Base-by-base conservation (phyloP, 306 rosid species). In the Acacia acuminata region DNA sequence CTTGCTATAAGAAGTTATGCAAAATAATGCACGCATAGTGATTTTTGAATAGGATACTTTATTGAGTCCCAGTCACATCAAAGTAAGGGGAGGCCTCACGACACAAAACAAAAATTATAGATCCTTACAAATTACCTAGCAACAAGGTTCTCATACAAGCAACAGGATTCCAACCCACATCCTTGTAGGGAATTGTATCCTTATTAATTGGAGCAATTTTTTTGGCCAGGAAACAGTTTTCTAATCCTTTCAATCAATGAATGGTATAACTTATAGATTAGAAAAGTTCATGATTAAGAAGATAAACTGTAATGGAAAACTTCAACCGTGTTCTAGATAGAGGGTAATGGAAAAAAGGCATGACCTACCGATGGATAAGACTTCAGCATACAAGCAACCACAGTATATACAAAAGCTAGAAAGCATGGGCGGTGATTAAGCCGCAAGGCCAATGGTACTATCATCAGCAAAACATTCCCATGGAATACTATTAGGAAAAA, bases 401-500 rank as follows among this genome's bases (percentile, higher is more conserved):
- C 84, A 78, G 86, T 81, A 82, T 87, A 92, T 71, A 91, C 97
- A 86, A 91, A 93, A 70, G 97, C 94, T 79, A 94, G 89, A 90
- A 94, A 95, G 88, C 88, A 89, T 34, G 98, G 98, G 36, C 97
- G 97, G 82, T 95, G 94, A 84, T 88, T 87, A 71, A 93, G 91
- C 82, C 97, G 91, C 66, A 95, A 68, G 80, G 96, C 94, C 89
- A 95, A 87, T 60, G 98, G 98, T 65, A 89, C 73, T 87, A 92
- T 83, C 98, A 95, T 90, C 89, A 93, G 90, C 53, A 93, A 84
- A 88, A 95, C 89, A 86, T 95, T 93, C 86, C 90, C 90, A 20
- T 90, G 92, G 88, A 95, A 95, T 77, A 95, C 98, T 75, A 95
- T 87, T 85, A 95, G 89, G 81, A 93, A 95, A 85, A 95, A 95